Evolutionary conservation across 345 rosid species (phyloP).

Genomic region (Syzygium oleosum): DNA sequence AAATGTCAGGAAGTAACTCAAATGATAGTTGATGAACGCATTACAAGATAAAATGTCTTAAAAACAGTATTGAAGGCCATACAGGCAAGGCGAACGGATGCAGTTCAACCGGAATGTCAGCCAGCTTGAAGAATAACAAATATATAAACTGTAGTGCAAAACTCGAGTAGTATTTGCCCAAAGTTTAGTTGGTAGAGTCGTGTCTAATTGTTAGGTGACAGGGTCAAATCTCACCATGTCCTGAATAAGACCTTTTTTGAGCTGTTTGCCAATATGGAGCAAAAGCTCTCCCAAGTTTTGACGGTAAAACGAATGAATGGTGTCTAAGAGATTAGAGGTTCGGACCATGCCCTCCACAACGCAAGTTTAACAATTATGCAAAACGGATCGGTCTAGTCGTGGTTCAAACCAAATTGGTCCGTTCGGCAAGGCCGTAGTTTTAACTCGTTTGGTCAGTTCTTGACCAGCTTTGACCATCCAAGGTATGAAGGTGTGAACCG

Average conservation of each 20-base stretch:
- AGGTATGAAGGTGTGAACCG: not conserved
- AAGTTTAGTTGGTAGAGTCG: not conserved
- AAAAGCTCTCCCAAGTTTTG: too few relatives aligned
- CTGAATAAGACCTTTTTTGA: not conserved
- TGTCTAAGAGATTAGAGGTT: not conserved
- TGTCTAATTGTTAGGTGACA: not conserved
- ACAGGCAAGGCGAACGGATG: not conserved
- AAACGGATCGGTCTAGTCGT: not conserved
- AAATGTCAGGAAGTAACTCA: not conserved
- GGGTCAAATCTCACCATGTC: not conserved
- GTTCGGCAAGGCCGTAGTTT: not conserved
- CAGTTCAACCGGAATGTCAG: not conserved
- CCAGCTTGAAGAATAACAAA: too few relatives aligned
- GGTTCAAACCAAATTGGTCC: too few relatives aligned
- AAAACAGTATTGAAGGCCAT: not conserved
- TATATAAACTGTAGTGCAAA: not conserved
- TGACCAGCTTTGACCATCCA: not conserved
- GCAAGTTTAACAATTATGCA: too few relatives aligned
- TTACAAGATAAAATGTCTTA: rapidly evolving
- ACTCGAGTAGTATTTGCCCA: not conserved
- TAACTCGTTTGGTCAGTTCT: not conserved
- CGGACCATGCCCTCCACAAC: too few relatives aligned
- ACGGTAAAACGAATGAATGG: rapidly evolving
- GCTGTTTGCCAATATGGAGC: not conserved
- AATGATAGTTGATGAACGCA: not conserved